These are phyloP conservation scores for Rhinocladiella similis DNA, from an alignment of 2,329 filamentous ascomycete species.

Conservation along the genomic window DNA sequence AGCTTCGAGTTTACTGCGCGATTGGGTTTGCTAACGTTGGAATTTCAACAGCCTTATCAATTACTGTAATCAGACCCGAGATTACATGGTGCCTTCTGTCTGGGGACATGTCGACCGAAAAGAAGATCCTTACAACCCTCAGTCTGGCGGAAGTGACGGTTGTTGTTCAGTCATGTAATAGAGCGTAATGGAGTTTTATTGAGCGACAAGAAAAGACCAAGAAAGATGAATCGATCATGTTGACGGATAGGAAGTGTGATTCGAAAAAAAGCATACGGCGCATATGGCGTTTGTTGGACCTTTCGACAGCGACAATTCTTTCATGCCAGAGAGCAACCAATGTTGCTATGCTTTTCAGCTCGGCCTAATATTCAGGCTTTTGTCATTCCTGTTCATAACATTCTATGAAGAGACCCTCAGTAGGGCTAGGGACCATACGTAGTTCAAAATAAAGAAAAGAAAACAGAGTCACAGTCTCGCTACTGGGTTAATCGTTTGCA, in stretches of 20 bases:
- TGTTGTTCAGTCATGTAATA: conserved; percentile 93
- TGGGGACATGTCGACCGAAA: conserved; percentile 93
- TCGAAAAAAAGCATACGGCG: not conserved
- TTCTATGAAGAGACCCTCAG: no score
- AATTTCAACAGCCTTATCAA: conserved; percentile 74
- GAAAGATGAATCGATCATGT: not conserved
- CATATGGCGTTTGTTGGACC: not conserved
- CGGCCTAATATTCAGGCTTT: not conserved
- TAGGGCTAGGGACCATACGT: no score
- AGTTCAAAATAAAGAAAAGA: no score
- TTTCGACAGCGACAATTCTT: not conserved
- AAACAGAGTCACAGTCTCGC: not conserved
- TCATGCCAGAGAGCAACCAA: not conserved
- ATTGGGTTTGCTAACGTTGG: not conserved
- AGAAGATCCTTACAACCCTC: conserved; percentile 97
- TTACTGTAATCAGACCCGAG: conserved; percentile 96
- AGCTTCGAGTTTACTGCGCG: not conserved
- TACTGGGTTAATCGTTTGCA: no score
- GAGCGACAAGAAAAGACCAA: not conserved
- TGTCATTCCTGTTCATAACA: not conserved
- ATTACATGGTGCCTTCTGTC: conserved; percentile 98
- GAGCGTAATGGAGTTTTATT: not conserved
- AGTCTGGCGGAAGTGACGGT: conserved; percentile 71
- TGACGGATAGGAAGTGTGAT: not conserved
- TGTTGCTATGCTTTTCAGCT: not conserved